Conservation (phyloP, 306 rosid species). For the Aeschynomene evenia region DNA sequence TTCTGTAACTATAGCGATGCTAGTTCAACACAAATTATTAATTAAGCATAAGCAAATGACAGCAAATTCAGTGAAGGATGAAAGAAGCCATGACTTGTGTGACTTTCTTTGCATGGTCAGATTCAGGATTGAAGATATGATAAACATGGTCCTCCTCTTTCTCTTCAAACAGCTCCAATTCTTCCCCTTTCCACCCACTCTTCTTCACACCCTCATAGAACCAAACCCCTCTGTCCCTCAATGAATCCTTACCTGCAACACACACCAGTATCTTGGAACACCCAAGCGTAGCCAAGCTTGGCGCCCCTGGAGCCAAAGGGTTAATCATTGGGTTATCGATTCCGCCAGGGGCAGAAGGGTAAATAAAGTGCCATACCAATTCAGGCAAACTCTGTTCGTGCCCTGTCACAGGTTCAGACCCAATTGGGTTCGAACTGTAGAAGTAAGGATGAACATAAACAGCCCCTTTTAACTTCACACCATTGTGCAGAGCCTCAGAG, state of each 20-base stretch:
- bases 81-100: constrained; percentile 15
- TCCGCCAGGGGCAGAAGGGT: constrained; percentile 21
- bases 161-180: constrained; percentile 28
- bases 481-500: neutral
- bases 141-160: constrained; percentile 31
- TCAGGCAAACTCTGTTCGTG: neutral
- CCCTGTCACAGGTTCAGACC: neutral
- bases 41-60: no score
- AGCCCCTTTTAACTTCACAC: constrained; percentile 22
- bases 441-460: constrained; percentile 30
- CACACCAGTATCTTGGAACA: constrained; percentile 36
- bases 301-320: constrained; percentile 28
- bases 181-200: constrained; percentile 41
- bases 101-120: neutral
- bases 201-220: constrained; percentile 32
- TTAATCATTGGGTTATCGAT: constrained; percentile 32
- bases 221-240: constrained; percentile 42
- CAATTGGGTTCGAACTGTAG: constrained; percentile 27
- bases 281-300: constrained; percentile 37
- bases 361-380: neutral
- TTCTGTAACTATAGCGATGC: no score
- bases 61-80: neutral
- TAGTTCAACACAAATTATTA: no score
- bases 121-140: constrained; percentile 16
- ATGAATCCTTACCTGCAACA: constrained; percentile 11